These are phyloP conservation scores for Vitis vinifera DNA, from an alignment of 164 flowering plant species.

Conservation along the genomic window ASM3070453v1 NC_081819.1:21928501-21929000, in stretches of 20 bases:
- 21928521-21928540: too few relatives aligned
- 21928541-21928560: too few relatives aligned
- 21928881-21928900: conserved; percentile 39
- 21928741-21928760: too few relatives aligned
- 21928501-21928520: too few relatives aligned
- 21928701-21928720: neutral
- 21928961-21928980: neutral
- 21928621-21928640: neutral
- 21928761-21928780: neutral
- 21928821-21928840: neutral
- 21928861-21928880: conserved; percentile 29
- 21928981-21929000: too few relatives aligned
- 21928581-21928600: too few relatives aligned
- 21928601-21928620: neutral
- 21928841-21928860: neutral
- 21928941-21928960: conserved; percentile 26
- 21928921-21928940: conserved; percentile 42
- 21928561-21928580: too few relatives aligned
- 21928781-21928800: too few relatives aligned
- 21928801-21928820: neutral
- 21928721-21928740: neutral
- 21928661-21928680: neutral
- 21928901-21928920: conserved; percentile 37
- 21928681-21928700: neutral
- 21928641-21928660: neutral